These are phyloP conservation scores for Bocquillonia castaneifolia DNA, from an alignment of 441 rosid genomes.

Conservation along the genomic window DNA sequence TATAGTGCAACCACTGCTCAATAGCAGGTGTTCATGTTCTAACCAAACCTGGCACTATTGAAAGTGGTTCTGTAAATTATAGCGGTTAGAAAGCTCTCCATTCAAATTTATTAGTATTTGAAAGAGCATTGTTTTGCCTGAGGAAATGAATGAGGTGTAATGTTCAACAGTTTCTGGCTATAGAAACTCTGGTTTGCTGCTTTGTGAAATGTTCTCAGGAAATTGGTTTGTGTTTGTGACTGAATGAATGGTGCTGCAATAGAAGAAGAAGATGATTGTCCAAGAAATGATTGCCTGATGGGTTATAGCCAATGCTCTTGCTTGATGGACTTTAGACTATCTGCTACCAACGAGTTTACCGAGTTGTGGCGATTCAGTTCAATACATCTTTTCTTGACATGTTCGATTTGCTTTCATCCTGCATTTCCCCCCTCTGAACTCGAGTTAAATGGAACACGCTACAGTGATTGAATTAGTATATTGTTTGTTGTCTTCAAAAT, in stretches of 20 bases:
- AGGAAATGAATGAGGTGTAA: conserved; percentile 4
- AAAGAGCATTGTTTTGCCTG: background rate
- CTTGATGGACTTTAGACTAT: no score
- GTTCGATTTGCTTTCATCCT: no score
- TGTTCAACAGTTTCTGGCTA: background rate
- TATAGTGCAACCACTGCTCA: background rate
- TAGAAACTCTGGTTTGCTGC: conserved; percentile 5
- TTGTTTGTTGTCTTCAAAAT: no score
- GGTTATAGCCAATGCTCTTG: conserved; percentile 10
- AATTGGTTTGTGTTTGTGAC: background rate
- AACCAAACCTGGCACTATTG: conserved; percentile 2
- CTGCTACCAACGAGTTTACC: no score
- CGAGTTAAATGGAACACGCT: no score
- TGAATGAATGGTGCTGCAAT: no score
- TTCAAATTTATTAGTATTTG: background rate
- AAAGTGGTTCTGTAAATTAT: conserved; percentile 31
- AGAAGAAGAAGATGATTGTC: background rate
- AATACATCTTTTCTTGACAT: no score
- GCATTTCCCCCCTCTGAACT: no score
- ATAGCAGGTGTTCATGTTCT: background rate
- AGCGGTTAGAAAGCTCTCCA: conserved; percentile 11
- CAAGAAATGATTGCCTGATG: no score
- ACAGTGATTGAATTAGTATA: no score
- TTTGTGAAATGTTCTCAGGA: background rate
- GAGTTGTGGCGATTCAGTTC: no score